phyloP scores from a whole-genome alignment of 75 land plant species.

The Sequoia sempervirens region DNA sequence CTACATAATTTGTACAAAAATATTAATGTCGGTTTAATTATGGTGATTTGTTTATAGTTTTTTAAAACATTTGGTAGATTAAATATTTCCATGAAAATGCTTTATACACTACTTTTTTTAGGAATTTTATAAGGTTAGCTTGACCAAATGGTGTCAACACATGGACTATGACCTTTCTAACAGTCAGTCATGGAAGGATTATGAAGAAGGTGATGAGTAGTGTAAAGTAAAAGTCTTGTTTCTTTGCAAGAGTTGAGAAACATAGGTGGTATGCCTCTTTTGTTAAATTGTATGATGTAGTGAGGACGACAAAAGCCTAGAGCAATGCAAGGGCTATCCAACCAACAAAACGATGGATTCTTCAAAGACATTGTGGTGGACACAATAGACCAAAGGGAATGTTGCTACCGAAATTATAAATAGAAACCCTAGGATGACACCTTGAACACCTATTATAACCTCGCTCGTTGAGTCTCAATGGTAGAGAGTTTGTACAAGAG shows the following conservation, averaged over 20 bases:
- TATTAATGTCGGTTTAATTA: too few relatives aligned
- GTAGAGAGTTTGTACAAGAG: conserved; percentile 23
- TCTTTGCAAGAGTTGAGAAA: conserved; percentile 14
- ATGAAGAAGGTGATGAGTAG: conserved; percentile 39
- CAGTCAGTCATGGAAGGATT: conserved; percentile 48
- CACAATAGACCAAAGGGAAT: conserved; percentile 51
- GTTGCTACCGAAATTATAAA: conserved; percentile 38
- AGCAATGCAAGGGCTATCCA: conserved; percentile 39
- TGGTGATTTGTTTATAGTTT: too few relatives aligned
- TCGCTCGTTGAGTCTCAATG: conserved; percentile 18
- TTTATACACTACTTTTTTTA: conserved; percentile 23
- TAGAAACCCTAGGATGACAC: conserved; percentile 31
- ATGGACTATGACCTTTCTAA: conserved; percentile 30
- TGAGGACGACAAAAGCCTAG: conserved; percentile 27
- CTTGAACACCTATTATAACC: conserved; percentile 13
- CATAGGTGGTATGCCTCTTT: conserved; percentile 19
- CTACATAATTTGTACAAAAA: too few relatives aligned
- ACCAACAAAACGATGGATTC: conserved; percentile 43
- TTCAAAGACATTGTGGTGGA: conserved; percentile 29
- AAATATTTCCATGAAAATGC: not conserved
- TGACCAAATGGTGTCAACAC: conserved; percentile 37
- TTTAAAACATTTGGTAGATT: too few relatives aligned
- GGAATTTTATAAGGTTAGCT: conserved; percentile 45
- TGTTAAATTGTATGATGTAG: conserved; percentile 32
- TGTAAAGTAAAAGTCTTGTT: conserved; percentile 52